Evolutionary conservation across 805 yeast species (phyloP), one percentile per base, ranked within the genome.

Genomic region (Saccharomycopsis sp.): DNA sequence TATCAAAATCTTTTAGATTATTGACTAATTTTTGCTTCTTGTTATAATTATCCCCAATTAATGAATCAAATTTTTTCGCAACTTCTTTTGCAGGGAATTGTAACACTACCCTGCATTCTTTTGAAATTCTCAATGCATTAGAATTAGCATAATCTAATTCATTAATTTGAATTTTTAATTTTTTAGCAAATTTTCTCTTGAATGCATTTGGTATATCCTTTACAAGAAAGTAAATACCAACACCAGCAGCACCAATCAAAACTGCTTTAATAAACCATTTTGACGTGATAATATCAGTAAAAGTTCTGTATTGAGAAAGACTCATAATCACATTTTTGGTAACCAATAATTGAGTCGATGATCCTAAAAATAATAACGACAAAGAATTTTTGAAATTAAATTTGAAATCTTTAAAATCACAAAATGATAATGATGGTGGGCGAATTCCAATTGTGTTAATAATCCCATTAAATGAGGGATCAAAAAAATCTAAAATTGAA

Each of bases 151-250:
- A 93, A 49, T 89, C 96, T 53, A 79, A 62, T 13, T 73, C 75
- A 34, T 69, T 68, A 27, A 93, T 67, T 55, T 81, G 83, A 4
- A 58, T 58, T 51, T 74, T 75, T 53, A 90, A 74, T 61, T 84
- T 86, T 39, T 72, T 68, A 0, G 93, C 87, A 47, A 87, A 72
- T 47, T 88, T 88, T 53, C 87, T 70, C 16, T 96, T 94, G 54
- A 86, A 77, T 0, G 97, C 95, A 54, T 82, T 76, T 2, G 97
- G 97, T 11, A 94, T 77, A 60, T 93, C 97, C 48, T 71, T 68
- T 16, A 87, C 65, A 46, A 88, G 59, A 55, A 85, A 87, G 33
- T 77, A 75, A 0, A 74, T 64, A 0, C 82, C 70, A 11, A 77
- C 66, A 1, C 77, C 71, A 4, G 75, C 64, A 1, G 73, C 71